A percentile compares a stretch with the other conserved stretches of the same genome.
Conservation (phyloP, 148 eudicot species). For the Rhododendron ovatum region DNA sequence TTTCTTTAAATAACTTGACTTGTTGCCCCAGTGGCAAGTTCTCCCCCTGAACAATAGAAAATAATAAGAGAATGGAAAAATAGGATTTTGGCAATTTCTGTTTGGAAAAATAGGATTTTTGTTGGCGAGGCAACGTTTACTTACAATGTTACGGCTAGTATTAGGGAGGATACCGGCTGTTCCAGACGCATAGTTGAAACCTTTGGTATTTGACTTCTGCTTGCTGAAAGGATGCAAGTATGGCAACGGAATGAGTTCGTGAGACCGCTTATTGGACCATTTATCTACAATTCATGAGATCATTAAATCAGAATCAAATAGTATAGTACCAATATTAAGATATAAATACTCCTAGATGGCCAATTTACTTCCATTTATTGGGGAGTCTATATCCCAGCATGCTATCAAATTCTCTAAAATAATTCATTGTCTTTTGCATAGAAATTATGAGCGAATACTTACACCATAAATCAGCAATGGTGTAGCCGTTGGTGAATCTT, state of each 20-base stretch:
- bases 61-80: neutral
- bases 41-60: slow-evolving; percentile 4
- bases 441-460: neutral
- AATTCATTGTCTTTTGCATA: neutral
- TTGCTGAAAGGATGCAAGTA: neutral
- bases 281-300: slow-evolving; percentile 1
- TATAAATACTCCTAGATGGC: too few relatives aligned
- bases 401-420: too few relatives aligned
- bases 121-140: neutral
- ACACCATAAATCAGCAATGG: slow-evolving; percentile 14
- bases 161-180: slow-evolving; percentile 8
- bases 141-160: slow-evolving; percentile 4
- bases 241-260: neutral
- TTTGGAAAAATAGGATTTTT: neutral
- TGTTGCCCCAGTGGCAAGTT: slow-evolving; percentile 5
- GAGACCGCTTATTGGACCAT: neutral
- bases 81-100: neutral
- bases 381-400: too few relatives aligned
- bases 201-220: neutral
- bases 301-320: neutral
- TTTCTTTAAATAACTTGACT: slow-evolving; percentile 8
- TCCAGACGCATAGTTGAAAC: slow-evolving; percentile 16
- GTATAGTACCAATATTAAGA: neutral
- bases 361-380: too few relatives aligned
- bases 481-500: slow-evolving; percentile 2